Conservation (phyloP, 176 grass and related monocot species). For the Cenchrus fungigraminus region DNA sequence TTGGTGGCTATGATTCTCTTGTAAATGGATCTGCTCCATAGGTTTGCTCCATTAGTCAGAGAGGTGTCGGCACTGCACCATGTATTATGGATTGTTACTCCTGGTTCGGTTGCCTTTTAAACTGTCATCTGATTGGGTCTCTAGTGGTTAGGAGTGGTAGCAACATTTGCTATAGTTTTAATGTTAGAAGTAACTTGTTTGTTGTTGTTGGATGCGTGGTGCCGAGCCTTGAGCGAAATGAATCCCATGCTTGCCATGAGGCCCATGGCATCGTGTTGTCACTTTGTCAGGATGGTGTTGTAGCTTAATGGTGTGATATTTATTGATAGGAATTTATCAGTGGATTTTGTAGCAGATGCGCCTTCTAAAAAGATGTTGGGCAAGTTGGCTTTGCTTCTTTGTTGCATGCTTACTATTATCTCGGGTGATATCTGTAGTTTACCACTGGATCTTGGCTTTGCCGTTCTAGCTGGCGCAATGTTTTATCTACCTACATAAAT, state of each 20-base stretch:
- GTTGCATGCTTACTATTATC: background rate
- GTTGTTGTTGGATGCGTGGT: constrained; percentile 16
- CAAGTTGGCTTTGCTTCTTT: background rate
- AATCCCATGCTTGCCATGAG: constrained; percentile 26
- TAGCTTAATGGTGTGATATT: constrained; percentile 52
- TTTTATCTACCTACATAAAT: background rate
- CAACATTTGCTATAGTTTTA: constrained; percentile 50
- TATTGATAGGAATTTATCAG: constrained; percentile 38
- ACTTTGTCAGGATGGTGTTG: constrained; percentile 32
- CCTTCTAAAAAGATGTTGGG: background rate
- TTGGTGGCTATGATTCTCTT: constrained; percentile 7
- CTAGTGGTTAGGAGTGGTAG: constrained; percentile 44
- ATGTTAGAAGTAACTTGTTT: constrained; percentile 48
- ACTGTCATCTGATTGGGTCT: constrained; percentile 42
- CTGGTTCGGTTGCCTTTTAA: constrained; percentile 39
- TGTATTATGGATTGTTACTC: constrained; percentile 53
- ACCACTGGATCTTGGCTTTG: too few species aligned
- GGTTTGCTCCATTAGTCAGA: constrained; percentile 24
- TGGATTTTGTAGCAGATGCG: constrained; percentile 32
- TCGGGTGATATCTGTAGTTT: background rate
- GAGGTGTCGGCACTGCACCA: constrained; percentile 18
- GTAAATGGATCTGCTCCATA: constrained; percentile 48
- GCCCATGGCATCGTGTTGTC: constrained; percentile 16
- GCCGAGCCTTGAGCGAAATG: constrained; percentile 21
- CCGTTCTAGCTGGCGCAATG: background rate